Evolutionary conservation across 441 rosid genomes (phyloP).

Genomic region (Erodium trifolium): DNA sequence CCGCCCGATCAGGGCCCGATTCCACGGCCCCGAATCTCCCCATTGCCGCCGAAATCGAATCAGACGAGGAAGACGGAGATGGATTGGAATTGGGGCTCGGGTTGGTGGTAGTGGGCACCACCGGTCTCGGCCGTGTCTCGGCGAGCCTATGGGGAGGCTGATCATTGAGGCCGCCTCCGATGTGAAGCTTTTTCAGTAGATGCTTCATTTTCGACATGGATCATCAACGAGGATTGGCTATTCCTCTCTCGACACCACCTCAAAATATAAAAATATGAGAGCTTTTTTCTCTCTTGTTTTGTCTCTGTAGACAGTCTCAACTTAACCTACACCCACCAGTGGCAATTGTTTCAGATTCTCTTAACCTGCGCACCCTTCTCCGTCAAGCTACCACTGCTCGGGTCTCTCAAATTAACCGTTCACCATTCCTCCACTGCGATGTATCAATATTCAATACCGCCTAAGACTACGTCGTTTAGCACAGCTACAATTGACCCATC

Average conservation of each 20-base stretch:
- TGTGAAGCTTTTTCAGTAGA: slow-evolving; percentile 28
- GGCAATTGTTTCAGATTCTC: slow-evolving; percentile 36
- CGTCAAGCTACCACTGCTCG: slow-evolving; percentile 37
- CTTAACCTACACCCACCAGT: slow-evolving; percentile 45
- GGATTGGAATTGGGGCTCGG: slow-evolving; percentile 26
- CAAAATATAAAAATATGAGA: too few relatives aligned
- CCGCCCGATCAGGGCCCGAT: too few relatives aligned
- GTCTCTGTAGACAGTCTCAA: slow-evolving; percentile 4
- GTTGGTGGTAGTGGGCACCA: slow-evolving; percentile 17
- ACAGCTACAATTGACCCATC: too few relatives aligned
- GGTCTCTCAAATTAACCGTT: too few relatives aligned
- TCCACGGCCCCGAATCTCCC: too few relatives aligned
- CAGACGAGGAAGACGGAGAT: slow-evolving; percentile 20
- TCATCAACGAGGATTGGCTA: slow-evolving; percentile 42
- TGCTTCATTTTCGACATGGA: slow-evolving; percentile 89
- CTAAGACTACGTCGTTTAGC: too few relatives aligned
- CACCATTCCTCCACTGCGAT: too few relatives aligned
- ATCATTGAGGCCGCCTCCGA: slow-evolving; percentile 61
- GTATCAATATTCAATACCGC: too few relatives aligned
- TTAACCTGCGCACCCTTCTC: slow-evolving; percentile 63
- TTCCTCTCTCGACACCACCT: too few relatives aligned
- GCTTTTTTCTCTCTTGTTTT: not conserved
- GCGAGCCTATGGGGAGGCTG: slow-evolving; percentile 35
- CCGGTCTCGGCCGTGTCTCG: too few relatives aligned
- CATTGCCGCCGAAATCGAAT: slow-evolving; percentile 19